Conservation (phyloP, 73 alveolate genomes). For the Paramecium primaurelia region DNA sequence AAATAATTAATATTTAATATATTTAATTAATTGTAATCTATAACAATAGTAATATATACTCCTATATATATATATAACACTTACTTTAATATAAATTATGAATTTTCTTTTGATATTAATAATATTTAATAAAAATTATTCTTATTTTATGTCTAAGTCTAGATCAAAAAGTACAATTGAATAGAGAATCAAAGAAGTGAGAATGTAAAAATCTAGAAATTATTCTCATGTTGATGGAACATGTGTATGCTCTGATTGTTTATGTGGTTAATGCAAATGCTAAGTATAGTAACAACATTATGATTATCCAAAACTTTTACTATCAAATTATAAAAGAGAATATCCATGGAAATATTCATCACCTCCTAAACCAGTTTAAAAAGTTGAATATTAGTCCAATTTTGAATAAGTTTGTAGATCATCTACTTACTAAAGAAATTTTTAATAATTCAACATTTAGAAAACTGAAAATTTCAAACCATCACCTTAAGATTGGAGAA, state of each 20-base stretch:
- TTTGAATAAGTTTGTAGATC: background rate
- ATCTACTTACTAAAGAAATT: constrained; percentile 8
- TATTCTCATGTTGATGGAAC: background rate
- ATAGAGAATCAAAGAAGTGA: background rate
- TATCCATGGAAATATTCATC: background rate
- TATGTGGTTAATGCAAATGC: constrained; percentile 16
- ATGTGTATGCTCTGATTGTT: background rate
- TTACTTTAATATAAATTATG: too few species aligned
- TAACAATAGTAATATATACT: too few species aligned
- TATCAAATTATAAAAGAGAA: background rate
- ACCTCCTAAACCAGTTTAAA: background rate
- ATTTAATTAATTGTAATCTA: background rate
- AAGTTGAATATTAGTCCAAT: background rate
- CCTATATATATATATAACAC: too few species aligned
- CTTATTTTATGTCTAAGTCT: background rate
- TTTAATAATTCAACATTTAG: background rate
- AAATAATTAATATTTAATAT: background rate
- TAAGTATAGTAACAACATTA: background rate
- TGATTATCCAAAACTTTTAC: background rate
- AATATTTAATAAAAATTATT: background rate
- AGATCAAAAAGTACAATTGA: background rate
- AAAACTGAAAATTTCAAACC: background rate
- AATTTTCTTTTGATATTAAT: background rate
- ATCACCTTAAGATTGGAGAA: background rate
- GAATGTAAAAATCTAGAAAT: background rate